These are phyloP conservation scores for Leptographium procerum DNA, from an alignment of 2,329 filamentous ascomycete species.

Conservation along the genomic window DNA sequence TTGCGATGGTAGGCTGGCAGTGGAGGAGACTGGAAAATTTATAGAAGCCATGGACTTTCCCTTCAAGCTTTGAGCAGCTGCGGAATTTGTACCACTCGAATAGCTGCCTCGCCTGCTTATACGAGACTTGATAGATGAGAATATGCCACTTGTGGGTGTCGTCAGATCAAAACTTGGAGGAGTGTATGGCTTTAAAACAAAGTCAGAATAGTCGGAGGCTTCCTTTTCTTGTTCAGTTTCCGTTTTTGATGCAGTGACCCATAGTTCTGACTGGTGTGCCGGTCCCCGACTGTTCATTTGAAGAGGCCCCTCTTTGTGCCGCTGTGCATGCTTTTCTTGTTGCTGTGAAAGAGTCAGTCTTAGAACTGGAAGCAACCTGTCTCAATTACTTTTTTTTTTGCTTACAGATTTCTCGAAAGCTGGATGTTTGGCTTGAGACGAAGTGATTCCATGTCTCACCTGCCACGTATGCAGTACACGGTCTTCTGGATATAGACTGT, in stretches of 20 bases:
- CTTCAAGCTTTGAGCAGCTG: slow-evolving; percentile 7
- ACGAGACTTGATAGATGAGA: slow-evolving; percentile 11
- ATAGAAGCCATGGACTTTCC: slow-evolving; percentile 9
- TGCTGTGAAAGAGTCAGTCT: neutral
- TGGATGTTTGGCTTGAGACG: neutral
- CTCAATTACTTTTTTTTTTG: neutral
- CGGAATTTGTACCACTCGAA: slow-evolving; percentile 2
- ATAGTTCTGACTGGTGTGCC: neutral
- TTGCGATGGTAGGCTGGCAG: neutral
- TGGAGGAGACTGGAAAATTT: neutral
- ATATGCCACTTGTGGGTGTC: slow-evolving; percentile 3
- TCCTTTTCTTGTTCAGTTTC: neutral
- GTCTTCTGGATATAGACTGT: neutral
- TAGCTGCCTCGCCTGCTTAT: slow-evolving; percentile 10
- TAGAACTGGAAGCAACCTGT: neutral
- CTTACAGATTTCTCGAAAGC: neutral
- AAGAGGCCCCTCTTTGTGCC: neutral
- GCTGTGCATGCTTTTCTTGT: neutral
- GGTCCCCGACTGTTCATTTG: neutral
- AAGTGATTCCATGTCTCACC: neutral
- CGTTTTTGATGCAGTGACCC: neutral
- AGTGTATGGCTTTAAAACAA: slow-evolving; percentile 1
- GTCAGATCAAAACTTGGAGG: neutral
- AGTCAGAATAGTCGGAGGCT: neutral
- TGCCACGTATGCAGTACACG: neutral